Conservation (phyloP, 1,284 basidiomycete species). For the Paramarasmius palmivorus region DNA sequence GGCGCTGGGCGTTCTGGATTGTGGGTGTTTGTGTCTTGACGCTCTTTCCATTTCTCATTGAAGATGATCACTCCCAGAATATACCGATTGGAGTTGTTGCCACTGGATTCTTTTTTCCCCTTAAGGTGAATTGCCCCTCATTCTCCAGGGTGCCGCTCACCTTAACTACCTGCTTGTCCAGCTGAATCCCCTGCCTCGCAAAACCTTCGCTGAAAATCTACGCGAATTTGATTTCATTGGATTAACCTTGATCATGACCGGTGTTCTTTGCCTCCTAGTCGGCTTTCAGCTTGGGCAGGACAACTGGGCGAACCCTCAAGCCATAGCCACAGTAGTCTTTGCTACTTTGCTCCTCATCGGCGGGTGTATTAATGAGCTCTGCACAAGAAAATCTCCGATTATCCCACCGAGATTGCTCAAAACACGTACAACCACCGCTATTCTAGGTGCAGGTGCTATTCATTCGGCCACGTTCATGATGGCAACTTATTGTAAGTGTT, state of each 20-base stretch:
- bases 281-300: slow-evolving; percentile 33
- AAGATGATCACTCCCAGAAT: neutral
- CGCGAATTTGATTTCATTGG: slow-evolving; percentile 51
- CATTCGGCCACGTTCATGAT: slow-evolving; percentile 42
- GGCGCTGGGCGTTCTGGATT: slow-evolving; percentile 31
- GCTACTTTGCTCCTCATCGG: slow-evolving; percentile 42
- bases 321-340: slow-evolving; percentile 50
- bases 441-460: slow-evolving; percentile 38
- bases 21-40: neutral
- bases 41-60: neutral
- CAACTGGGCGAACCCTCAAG: slow-evolving; percentile 28
- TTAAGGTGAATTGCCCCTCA: slow-evolving; percentile 7
- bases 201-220: slow-evolving; percentile 30
- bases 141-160: neutral
- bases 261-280: slow-evolving; percentile 47
- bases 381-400: slow-evolving; percentile 51
- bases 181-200: slow-evolving; percentile 31
- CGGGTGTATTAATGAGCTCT: slow-evolving; percentile 44
- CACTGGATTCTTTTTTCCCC: slow-evolving; percentile 28
- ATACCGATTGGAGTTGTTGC: slow-evolving; percentile 46
- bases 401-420: slow-evolving; percentile 52
- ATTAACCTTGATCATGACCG: slow-evolving; percentile 42
- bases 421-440: slow-evolving; percentile 43
- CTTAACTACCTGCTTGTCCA: slow-evolving; percentile 17
- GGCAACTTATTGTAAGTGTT: slow-evolving; percentile 18